Conservation (phyloP, 2,329 filamentous ascomycete species). For the Claviceps spartinae region DNA sequence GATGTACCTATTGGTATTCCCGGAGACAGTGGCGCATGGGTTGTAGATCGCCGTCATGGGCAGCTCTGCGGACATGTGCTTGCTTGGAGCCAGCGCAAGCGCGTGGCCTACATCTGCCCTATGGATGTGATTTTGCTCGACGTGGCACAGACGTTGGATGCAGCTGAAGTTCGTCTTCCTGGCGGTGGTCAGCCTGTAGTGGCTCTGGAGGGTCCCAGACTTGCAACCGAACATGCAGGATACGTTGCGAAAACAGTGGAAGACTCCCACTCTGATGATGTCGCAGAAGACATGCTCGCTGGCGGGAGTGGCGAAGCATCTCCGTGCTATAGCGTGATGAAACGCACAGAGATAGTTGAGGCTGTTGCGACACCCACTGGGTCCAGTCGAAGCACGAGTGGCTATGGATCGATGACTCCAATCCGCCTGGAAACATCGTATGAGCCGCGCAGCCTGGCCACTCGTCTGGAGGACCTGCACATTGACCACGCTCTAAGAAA, state of each 20-base stretch:
- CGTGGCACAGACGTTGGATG: conserved; percentile 65
- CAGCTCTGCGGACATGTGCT: conserved; percentile 80
- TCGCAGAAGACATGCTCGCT: conserved; percentile 17
- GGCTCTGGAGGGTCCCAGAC: conserved; percentile 11
- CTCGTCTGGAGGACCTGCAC: conserved; percentile 20
- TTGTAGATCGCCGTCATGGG: conserved; percentile 67
- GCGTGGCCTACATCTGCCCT: conserved; percentile 81
- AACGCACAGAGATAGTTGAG: conserved; percentile 2
- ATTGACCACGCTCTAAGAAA: conserved; percentile 16
- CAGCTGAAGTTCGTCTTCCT: conserved; percentile 56
- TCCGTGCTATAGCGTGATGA: conserved; percentile 1
- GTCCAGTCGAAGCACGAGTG: conserved; percentile 6
- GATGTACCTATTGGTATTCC: conserved; percentile 48
- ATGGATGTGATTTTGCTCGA: conserved; percentile 86
- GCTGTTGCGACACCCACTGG: neutral
- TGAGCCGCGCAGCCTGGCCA: conserved; percentile 15
- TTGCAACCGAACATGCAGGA: neutral
- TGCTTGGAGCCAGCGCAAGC: conserved; percentile 70
- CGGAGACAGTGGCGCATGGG: conserved; percentile 87
- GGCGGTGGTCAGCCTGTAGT: conserved; percentile 36
- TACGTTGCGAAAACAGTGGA: neutral
- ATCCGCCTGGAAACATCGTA: conserved; percentile 15
- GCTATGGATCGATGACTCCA: conserved; percentile 14
- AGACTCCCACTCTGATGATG: conserved; percentile 10
- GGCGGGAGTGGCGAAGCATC: conserved; percentile 13